These are phyloP conservation scores for Fusarium sp. DNA, from an alignment of 2,329 filamentous ascomycete species.

Conservation along the genomic window DNA sequence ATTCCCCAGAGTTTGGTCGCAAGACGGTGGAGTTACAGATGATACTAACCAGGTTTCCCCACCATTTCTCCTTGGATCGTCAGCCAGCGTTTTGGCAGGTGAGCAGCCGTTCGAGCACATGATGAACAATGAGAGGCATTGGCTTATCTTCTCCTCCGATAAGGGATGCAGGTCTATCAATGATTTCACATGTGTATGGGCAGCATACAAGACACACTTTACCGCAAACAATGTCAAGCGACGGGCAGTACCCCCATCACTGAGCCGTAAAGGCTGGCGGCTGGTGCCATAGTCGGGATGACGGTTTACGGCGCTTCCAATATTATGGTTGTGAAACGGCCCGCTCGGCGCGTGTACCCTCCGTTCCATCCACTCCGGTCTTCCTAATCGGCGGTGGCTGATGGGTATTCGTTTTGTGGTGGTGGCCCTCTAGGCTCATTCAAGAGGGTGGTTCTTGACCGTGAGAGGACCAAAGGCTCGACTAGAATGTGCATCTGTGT, in stretches of 20 bases:
- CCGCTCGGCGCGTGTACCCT: constrained; percentile 48
- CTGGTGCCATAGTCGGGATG: constrained; percentile 26
- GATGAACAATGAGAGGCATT: constrained; percentile 30
- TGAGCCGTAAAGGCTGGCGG: constrained; percentile 18
- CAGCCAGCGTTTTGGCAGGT: constrained; percentile 36
- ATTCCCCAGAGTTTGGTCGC: constrained; percentile 23
- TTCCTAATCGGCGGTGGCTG: constrained; percentile 25
- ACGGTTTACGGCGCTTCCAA: constrained; percentile 24
- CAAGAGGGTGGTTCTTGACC: constrained; percentile 28
- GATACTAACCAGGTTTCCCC: constrained; percentile 27
- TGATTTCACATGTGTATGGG: constrained; percentile 22
- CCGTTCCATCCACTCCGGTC: constrained; percentile 36
- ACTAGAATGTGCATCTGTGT: constrained; percentile 30
- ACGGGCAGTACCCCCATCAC: constrained; percentile 10
- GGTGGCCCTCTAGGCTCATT: constrained; percentile 18
- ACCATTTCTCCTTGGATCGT: constrained; percentile 34
- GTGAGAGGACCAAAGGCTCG: constrained; percentile 28
- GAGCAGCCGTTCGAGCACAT: constrained; percentile 41
- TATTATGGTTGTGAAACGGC: constrained; percentile 47
- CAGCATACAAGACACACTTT: constrained; percentile 20
- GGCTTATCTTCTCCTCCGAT: constrained; percentile 25
- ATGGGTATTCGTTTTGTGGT: constrained; percentile 17
- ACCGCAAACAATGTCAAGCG: constrained; percentile 3
- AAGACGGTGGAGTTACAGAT: constrained; percentile 14
- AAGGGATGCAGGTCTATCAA: constrained; percentile 3